These are phyloP conservation scores for Nicotiana paniculata DNA, from an alignment of 257 asterid genomes.

Conservation along the genomic window DNA sequence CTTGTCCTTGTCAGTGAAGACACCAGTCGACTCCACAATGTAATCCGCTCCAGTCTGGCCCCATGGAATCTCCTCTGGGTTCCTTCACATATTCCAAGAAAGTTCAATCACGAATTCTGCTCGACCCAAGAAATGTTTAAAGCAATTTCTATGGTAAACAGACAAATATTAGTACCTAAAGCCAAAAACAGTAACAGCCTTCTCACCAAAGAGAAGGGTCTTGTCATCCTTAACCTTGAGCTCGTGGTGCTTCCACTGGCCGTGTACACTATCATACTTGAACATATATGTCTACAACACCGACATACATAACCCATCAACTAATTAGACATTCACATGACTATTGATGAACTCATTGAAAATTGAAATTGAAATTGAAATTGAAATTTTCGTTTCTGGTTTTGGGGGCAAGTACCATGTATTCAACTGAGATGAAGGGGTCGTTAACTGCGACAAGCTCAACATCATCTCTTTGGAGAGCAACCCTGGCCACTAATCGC, in stretches of 20 bases:
- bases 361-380: too few relatives aligned
- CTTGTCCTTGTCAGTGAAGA: constrained; percentile 76
- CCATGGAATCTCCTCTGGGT: constrained; percentile 93
- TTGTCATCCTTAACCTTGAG: constrained; percentile 63
- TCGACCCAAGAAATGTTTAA: neutral
- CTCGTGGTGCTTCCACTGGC: constrained; percentile 70
- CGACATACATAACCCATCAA: neutral
- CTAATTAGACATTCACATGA: neutral
- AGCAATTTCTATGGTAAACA: neutral
- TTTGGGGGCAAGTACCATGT: constrained; percentile 44
- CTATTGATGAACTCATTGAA: neutral
- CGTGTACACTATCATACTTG: constrained; percentile 82
- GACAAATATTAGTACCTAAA: constrained; percentile 29
- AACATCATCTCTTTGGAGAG: constrained; percentile 63
- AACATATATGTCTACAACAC: constrained; percentile 71
- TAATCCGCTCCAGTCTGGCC: constrained; percentile 73
- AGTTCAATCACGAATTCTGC: neutral
- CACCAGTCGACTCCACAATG: constrained; percentile 81
- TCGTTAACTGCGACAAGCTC: constrained; percentile 91
- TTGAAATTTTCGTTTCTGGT: neutral
- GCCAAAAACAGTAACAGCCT: constrained; percentile 64
- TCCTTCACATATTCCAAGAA: constrained; percentile 24
- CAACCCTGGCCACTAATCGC: constrained; percentile 85
- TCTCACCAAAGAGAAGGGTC: constrained; percentile 76
- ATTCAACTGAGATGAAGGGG: constrained; percentile 72